Conservation (phyloP, 2,329 filamentous ascomycete genomes). For the Monilinia fructicola region DNA sequence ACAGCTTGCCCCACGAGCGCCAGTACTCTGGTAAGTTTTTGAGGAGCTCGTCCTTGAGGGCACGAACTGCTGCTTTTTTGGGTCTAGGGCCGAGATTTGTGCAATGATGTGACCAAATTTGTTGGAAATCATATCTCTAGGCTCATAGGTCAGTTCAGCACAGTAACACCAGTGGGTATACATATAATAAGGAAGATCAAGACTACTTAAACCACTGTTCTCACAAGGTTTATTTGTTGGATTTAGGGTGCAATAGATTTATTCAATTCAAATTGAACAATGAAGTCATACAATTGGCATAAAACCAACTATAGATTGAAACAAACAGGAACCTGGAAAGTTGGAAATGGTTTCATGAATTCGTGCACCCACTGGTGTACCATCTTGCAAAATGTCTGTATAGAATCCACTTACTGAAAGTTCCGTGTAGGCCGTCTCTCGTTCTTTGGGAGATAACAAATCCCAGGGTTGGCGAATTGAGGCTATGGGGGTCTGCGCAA, state of each 20-base stretch:
- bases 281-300: too few relatives aligned
- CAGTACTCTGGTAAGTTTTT: not conserved
- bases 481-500: constrained; percentile 14
- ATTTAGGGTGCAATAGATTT: too few relatives aligned
- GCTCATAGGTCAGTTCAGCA: not conserved
- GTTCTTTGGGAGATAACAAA: not conserved
- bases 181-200: too few relatives aligned
- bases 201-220: too few relatives aligned
- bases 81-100: not conserved
- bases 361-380: too few relatives aligned
- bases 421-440: not conserved
- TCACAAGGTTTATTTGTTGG: too few relatives aligned
- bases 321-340: too few relatives aligned
- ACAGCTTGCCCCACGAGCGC: not conserved
- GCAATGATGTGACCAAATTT: constrained; percentile 5
- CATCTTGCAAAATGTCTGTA: not conserved
- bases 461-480: constrained; percentile 7
- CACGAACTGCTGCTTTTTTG: too few relatives aligned
- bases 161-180: not conserved
- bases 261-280: too few relatives aligned
- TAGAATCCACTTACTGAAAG: not conserved
- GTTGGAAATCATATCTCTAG: constrained; percentile 3
- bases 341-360: too few relatives aligned
- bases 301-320: too few relatives aligned
- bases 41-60: not conserved